A percentile compares a stretch with the other conserved stretches of the same genome.
phyloP scores from a whole-genome alignment of 495 filamentous ascomycete genomes.

The Letharia columbiana region DNA sequence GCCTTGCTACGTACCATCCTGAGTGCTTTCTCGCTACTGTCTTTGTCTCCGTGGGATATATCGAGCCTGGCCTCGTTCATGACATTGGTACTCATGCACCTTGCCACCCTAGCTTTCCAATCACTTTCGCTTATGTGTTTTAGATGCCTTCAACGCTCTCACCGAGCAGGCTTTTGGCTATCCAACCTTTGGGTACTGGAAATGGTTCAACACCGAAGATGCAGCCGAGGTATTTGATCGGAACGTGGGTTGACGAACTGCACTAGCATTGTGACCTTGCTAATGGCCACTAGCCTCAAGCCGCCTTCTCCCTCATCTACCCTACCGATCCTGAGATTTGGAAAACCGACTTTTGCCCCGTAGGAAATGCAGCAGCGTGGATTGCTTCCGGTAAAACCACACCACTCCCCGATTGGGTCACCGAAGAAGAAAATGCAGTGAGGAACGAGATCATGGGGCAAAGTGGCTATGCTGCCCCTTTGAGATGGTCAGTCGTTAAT shows the following conservation, averaged over 20 bases:
- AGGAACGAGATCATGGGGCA: neutral
- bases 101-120: neutral
- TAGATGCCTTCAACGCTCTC: constrained; percentile 13
- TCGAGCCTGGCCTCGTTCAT: neutral
- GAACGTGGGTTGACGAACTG: constrained; percentile 9
- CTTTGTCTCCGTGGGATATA: constrained; percentile 10
- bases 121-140: constrained; percentile 1
- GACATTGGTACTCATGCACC: neutral
- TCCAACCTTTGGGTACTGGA: constrained; percentile 14
- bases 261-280: neutral
- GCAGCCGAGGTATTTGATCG: constrained; percentile 7
- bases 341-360: constrained; percentile 2
- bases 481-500: neutral
- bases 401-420: neutral
- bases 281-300: constrained; percentile 1
- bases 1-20: constrained; percentile 12
- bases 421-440: neutral
- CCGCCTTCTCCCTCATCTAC: neutral
- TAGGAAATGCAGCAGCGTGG: neutral
- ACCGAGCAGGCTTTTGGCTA: constrained; percentile 6
- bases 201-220: constrained; percentile 12
- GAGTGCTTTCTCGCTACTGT: constrained; percentile 12
- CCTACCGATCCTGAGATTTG: neutral
- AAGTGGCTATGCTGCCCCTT: neutral
- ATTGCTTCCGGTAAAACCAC: neutral